These are phyloP conservation scores for Diaporthe ampelina DNA, from an alignment of 2,329 filamentous ascomycete species.

Conservation along the genomic window DNA sequence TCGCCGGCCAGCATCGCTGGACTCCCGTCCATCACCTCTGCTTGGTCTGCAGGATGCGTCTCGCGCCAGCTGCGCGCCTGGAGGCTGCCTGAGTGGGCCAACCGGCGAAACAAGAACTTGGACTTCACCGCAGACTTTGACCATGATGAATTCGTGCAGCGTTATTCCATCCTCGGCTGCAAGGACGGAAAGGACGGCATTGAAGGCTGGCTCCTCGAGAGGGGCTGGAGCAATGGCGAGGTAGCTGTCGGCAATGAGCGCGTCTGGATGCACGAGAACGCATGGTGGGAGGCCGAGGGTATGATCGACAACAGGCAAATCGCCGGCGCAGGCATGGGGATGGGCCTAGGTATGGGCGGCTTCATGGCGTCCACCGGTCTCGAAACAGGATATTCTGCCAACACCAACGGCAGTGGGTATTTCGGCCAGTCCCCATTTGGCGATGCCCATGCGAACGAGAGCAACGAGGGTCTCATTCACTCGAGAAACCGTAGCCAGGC, in stretches of 20 bases:
- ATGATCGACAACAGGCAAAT: constrained; percentile 78
- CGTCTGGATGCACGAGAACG: constrained; percentile 93
- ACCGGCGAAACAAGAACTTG: constrained; percentile 88
- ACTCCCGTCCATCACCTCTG: constrained; percentile 78
- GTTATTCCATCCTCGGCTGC: constrained; percentile 88
- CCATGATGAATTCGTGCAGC: constrained; percentile 87
- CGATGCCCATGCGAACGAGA: constrained; percentile 73
- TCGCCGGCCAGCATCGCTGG: constrained; percentile 81
- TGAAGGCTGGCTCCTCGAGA: constrained; percentile 92
- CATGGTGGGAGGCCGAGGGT: constrained; percentile 98
- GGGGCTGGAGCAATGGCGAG: constrained; percentile 98
- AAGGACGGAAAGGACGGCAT: constrained; percentile 92
- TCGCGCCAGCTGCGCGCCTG: constrained; percentile 94
- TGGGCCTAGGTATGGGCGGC: constrained; percentile 48
- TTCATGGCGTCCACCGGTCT: constrained; percentile 67
- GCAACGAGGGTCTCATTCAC: constrained; percentile 79
- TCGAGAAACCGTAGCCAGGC: constrained; percentile 70
- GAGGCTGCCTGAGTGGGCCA: constrained; percentile 96
- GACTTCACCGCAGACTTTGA: constrained; percentile 99
- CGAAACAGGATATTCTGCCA: constrained; percentile 79
- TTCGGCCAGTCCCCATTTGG: constrained; percentile 73
- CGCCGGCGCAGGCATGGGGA: constrained; percentile 73
- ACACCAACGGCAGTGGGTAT: constrained; percentile 72
- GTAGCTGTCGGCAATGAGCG: constrained; percentile 91
- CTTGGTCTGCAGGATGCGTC: constrained; percentile 93